These are phyloP conservation scores for Aspergillus olivimuriae DNA, from an alignment of 495 filamentous ascomycete species.

Conservation along the genomic window DNA sequence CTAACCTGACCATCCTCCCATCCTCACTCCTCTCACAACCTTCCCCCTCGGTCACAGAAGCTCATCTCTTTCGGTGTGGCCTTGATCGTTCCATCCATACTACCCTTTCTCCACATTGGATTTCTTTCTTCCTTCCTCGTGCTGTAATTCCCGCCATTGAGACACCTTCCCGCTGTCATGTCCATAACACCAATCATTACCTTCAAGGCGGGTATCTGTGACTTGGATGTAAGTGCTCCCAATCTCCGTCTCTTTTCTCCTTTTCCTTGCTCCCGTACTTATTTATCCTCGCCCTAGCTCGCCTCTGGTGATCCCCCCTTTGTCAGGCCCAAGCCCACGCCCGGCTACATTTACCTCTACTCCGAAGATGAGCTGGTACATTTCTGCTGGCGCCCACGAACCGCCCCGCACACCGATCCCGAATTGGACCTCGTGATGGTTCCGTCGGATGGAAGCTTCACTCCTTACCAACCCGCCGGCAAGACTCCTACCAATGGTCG, in stretches of 20 bases:
- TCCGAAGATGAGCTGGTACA: slow-evolving; percentile 90
- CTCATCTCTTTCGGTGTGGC: too few relatives aligned
- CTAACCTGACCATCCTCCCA: not conserved
- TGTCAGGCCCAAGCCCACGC: slow-evolving; percentile 59
- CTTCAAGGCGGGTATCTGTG: slow-evolving; percentile 94
- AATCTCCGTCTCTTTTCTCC: slow-evolving; percentile 3
- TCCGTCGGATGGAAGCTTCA: slow-evolving; percentile 80
- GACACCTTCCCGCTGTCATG: slow-evolving; percentile 42
- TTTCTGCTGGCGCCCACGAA: slow-evolving; percentile 88
- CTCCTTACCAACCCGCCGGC: slow-evolving; percentile 60
- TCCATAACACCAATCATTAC: slow-evolving; percentile 81
- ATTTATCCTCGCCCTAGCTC: slow-evolving; percentile 29
- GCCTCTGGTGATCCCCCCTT: slow-evolving; percentile 54
- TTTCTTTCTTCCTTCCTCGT: not conserved
- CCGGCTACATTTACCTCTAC: slow-evolving; percentile 92
- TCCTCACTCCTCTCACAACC: not conserved
- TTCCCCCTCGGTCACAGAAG: too few relatives aligned
- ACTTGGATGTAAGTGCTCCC: slow-evolving; percentile 62
- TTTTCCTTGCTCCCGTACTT: not conserved
- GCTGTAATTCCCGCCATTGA: slow-evolving; percentile 1
- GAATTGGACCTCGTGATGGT: slow-evolving; percentile 85
- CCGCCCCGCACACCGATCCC: slow-evolving; percentile 55
- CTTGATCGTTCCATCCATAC: too few relatives aligned
- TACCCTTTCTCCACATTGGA: not conserved
- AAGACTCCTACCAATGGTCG: slow-evolving; percentile 73